A percentile compares a stretch with the other conserved stretches of the same genome.
phyloP scores from a whole-genome alignment of 2,329 filamentous ascomycete genomes.

The Sclerotinia spermophila region DNA sequence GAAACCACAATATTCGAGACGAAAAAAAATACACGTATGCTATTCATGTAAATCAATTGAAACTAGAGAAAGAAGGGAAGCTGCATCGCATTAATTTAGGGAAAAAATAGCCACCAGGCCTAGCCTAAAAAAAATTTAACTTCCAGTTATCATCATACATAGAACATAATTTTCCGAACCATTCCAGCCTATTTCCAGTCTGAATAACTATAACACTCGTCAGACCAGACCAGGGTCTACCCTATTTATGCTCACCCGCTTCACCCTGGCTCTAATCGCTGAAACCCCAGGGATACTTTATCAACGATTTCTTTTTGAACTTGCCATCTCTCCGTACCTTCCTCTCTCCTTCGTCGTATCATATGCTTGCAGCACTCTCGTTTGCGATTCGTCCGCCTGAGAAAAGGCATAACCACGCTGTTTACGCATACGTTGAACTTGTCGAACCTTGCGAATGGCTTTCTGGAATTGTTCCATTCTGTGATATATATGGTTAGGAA shows the following conservation, averaged over 20 bases:
- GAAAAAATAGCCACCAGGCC: slow-evolving; percentile 2
- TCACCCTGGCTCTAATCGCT: background rate
- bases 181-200: background rate
- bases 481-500: background rate
- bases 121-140: slow-evolving; percentile 13
- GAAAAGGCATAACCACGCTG: slow-evolving; percentile 98
- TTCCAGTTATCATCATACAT: slow-evolving; percentile 14
- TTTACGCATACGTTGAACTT: slow-evolving; percentile 98
- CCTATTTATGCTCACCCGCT: background rate
- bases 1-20: background rate
- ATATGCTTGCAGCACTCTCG: slow-evolving; percentile 91
- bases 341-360: slow-evolving; percentile 92
- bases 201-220: background rate
- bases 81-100: background rate
- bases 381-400: slow-evolving; percentile 94
- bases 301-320: slow-evolving; percentile 25
- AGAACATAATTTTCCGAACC: slow-evolving; percentile 10
- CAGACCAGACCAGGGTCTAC: slow-evolving; percentile 11
- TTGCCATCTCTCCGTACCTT: slow-evolving; percentile 88
- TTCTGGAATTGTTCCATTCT: slow-evolving; percentile 99
- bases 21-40: background rate
- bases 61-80: background rate
- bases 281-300: background rate
- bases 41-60: background rate
- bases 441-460: slow-evolving; percentile 94